These are phyloP conservation scores for Basipetospora sp. DNA, from an alignment of 2,329 filamentous ascomycete species.

Conservation along the genomic window DNA sequence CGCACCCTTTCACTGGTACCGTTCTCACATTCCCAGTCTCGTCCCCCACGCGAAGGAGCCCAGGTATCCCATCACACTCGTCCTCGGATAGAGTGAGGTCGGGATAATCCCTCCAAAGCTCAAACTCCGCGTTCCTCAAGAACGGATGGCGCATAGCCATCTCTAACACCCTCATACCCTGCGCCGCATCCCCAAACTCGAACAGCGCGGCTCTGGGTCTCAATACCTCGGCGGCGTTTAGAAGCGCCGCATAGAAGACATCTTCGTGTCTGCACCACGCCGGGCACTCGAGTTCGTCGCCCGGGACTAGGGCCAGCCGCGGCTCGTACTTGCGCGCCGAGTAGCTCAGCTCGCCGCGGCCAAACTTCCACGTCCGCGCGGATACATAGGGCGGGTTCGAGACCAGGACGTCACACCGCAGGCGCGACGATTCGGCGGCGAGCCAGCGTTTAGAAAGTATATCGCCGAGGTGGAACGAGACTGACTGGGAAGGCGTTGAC, in stretches of 20 bases:
- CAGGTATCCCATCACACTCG: constrained; percentile 1
- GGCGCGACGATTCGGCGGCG: constrained; percentile 9
- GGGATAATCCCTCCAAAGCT: constrained; percentile 62
- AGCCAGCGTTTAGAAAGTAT: constrained; percentile 32
- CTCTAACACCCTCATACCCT: constrained; percentile 48
- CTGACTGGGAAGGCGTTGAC: constrained; percentile 11
- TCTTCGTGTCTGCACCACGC: constrained; percentile 26
- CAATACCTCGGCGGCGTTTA: constrained; percentile 37
- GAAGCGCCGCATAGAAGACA: constrained; percentile 53
- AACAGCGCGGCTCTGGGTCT: constrained; percentile 44
- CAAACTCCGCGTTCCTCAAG: constrained; percentile 25
- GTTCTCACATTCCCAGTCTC: constrained; percentile 7
- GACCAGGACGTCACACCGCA: constrained; percentile 50
- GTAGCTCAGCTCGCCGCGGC: constrained; percentile 36
- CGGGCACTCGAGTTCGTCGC: constrained; percentile 15
- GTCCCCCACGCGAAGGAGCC: constrained; percentile 11
- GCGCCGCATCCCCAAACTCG: constrained; percentile 56
- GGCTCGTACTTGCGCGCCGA: constrained; percentile 78
- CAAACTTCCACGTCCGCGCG: constrained; percentile 24
- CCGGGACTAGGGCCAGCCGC: constrained; percentile 56
- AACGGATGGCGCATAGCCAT: constrained; percentile 24
- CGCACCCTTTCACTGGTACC: constrained; percentile 26
- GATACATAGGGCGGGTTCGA: constrained; percentile 92
- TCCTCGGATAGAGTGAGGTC: constrained; percentile 22
- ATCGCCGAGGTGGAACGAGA: constrained; percentile 34